Evolutionary conservation across 2,329 filamentous ascomycete genomes (phyloP).

Genomic region (Tolypocladium paradoxum): DNA sequence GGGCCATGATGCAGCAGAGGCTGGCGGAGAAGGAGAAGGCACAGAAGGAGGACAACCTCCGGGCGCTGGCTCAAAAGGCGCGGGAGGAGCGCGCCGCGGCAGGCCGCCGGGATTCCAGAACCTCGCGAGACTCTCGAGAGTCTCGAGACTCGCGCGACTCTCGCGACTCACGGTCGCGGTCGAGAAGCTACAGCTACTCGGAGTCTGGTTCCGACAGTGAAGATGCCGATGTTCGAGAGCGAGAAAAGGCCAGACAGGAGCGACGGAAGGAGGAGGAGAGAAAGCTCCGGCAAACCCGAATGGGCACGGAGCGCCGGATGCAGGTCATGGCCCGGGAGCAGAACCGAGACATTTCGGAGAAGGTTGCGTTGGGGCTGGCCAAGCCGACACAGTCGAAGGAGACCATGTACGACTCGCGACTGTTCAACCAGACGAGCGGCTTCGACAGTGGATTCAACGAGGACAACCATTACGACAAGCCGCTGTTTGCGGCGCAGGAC

Average conservation of each 20-base stretch:
- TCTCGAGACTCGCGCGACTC: conserved; percentile 30
- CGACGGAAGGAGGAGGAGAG: conserved; percentile 73
- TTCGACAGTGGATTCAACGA: conserved; percentile 93
- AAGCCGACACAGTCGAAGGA: conserved; percentile 90
- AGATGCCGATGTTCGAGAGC: conserved; percentile 60
- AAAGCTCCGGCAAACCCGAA: conserved; percentile 83
- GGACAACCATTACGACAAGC: conserved; percentile 95
- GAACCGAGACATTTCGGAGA: conserved; percentile 93
- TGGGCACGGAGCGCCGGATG: conserved; percentile 85
- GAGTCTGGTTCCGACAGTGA: conserved; percentile 45
- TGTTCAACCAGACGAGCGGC: conserved; percentile 90
- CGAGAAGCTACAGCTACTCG: conserved; percentile 40
- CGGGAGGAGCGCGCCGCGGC: conserved; percentile 63
- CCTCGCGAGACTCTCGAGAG: conserved; percentile 25
- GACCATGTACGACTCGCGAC: conserved; percentile 89
- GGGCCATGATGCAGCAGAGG: conserved; percentile 89
- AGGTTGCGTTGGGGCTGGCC: conserved; percentile 85
- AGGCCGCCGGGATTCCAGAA: conserved; percentile 22
- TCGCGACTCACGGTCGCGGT: conserved; percentile 26
- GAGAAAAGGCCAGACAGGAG: conserved; percentile 69
- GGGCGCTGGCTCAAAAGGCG: conserved; percentile 80
- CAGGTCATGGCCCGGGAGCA: conserved; percentile 93
- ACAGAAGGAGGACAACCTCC: conserved; percentile 86
- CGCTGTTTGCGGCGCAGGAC: conserved; percentile 89
- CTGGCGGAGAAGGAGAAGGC: conserved; percentile 93